A percentile compares a stretch with the other conserved stretches of the same genome.
Evolutionary conservation across 192 early-diverging fungal species (phyloP).

Genomic region (Coemansia aciculifera): DNA sequence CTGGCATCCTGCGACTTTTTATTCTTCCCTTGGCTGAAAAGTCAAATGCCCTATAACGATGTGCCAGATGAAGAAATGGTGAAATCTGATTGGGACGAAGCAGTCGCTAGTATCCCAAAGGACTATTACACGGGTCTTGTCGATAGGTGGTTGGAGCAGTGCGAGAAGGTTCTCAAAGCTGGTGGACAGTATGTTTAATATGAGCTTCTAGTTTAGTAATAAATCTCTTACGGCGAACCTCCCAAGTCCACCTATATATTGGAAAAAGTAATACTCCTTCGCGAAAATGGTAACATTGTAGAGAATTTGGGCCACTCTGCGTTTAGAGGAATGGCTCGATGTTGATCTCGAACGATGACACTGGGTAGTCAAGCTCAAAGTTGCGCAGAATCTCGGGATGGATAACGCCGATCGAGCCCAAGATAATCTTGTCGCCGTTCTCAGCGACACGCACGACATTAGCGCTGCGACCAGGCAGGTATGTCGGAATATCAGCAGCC

Average conservation of each 20-base stretch:
- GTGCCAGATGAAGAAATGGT: too few relatives aligned
- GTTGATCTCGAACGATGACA: conserved; percentile 90
- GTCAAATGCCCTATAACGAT: neutral
- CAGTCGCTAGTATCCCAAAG: too few relatives aligned
- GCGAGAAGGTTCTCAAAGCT: too few relatives aligned
- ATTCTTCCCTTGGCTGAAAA: neutral
- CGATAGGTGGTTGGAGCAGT: too few relatives aligned
- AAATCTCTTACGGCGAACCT: too few relatives aligned
- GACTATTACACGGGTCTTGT: too few relatives aligned
- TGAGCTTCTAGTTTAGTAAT: too few relatives aligned
- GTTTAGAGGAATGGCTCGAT: conserved; percentile 90
- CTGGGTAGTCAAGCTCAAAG: conserved; percentile 84
- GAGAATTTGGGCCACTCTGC: too few relatives aligned
- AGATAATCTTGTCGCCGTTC: conserved; percentile 48
- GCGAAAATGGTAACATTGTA: neutral
- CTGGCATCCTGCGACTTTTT: neutral
- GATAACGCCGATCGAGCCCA: conserved; percentile 89
- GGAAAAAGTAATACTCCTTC: neutral
- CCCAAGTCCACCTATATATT: too few relatives aligned
- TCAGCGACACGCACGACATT: conserved; percentile 68
- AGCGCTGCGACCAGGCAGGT: conserved; percentile 89
- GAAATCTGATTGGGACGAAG: too few relatives aligned
- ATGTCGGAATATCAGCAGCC: conserved; percentile 63
- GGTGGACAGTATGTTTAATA: too few relatives aligned
- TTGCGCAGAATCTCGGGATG: conserved; percentile 87